Conservation (phyloP, 148 eudicot species). For the Chenopodium formosanum region DNA sequence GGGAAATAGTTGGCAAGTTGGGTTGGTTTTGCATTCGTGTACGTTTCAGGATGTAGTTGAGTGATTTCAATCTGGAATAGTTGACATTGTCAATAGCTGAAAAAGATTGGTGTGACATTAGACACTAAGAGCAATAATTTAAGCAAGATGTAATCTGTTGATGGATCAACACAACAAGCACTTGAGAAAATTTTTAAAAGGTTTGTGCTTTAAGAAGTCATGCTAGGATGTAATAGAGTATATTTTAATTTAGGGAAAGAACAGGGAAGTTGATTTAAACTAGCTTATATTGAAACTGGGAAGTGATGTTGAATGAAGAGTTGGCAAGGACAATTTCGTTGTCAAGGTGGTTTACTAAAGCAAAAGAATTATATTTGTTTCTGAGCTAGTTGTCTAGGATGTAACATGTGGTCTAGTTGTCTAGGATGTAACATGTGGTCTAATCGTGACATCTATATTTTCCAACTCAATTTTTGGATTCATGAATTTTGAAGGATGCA, state of each 20-base stretch:
- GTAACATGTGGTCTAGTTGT: not conserved
- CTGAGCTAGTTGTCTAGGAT: not conserved
- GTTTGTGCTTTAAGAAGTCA: not conserved
- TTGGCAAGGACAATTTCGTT: not conserved
- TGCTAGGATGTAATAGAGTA: not conserved
- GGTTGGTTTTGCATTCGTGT: slow-evolving; percentile 7
- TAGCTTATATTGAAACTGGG: not conserved
- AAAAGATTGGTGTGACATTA: not conserved
- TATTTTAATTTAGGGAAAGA: not conserved
- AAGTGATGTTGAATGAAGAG: not conserved
- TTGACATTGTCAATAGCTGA: not conserved
- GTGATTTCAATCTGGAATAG: not conserved
- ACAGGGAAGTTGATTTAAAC: not conserved
- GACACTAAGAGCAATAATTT: not conserved
- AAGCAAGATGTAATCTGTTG: not conserved
- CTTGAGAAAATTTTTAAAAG: not conserved
- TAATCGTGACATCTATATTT: not conserved
- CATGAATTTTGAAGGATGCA: too few species aligned
- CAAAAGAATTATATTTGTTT: not conserved
- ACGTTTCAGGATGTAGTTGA: not conserved
- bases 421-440: not conserved
- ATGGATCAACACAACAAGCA: not conserved
- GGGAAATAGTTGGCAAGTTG: not conserved
- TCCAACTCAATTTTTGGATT: not conserved
- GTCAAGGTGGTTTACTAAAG: not conserved